Conservation (phyloP, 2,329 filamentous ascomycete species). For the Aspergillus hortae region DNA sequence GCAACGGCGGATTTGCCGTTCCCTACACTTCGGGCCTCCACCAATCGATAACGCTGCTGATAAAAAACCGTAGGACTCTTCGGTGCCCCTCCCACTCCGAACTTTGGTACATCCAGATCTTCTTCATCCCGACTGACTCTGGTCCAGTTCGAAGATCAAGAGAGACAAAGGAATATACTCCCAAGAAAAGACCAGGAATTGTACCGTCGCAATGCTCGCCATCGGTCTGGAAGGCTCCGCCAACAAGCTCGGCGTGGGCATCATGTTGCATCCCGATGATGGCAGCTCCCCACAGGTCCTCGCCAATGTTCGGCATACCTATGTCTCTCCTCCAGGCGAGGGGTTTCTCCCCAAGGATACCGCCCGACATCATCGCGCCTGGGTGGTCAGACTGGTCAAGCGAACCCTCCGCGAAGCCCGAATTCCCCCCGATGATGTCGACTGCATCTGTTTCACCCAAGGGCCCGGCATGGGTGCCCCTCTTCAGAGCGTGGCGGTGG, state of each 20-base stretch:
- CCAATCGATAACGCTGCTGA: constrained; percentile 31
- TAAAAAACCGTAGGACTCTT: constrained; percentile 11
- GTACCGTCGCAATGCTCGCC: constrained; percentile 53
- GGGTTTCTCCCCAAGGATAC: constrained; percentile 97
- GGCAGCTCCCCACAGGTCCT: constrained; percentile 65
- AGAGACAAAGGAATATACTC: no score
- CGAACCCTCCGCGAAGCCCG: constrained; percentile 70
- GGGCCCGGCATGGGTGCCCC: constrained; percentile 97
- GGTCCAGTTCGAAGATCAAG: no score
- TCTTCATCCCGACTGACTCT: no score
- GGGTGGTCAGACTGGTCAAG: constrained; percentile 78
- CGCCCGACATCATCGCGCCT: constrained; percentile 81
- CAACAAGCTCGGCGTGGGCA: constrained; percentile 93
- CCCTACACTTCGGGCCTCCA: constrained; percentile 8
- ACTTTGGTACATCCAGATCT: constrained; percentile 10
- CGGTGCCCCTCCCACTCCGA: constrained; percentile 10
- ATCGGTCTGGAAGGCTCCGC: constrained; percentile 86
- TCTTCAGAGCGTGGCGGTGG: constrained; percentile 79
- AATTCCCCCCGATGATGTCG: constrained; percentile 62
- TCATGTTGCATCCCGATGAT: constrained; percentile 70
- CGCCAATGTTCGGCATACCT: constrained; percentile 92
- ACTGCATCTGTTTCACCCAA: constrained; percentile 93
- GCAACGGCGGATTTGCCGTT: constrained; percentile 14
- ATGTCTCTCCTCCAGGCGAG: constrained; percentile 82
- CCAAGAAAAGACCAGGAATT: background rate